Percentiles rank a stretch among this genome's conserved stretches.
phyloP scores from a whole-genome alignment of 2,329 filamentous ascomycete species.

The Alternaria conjuncta region DNA sequence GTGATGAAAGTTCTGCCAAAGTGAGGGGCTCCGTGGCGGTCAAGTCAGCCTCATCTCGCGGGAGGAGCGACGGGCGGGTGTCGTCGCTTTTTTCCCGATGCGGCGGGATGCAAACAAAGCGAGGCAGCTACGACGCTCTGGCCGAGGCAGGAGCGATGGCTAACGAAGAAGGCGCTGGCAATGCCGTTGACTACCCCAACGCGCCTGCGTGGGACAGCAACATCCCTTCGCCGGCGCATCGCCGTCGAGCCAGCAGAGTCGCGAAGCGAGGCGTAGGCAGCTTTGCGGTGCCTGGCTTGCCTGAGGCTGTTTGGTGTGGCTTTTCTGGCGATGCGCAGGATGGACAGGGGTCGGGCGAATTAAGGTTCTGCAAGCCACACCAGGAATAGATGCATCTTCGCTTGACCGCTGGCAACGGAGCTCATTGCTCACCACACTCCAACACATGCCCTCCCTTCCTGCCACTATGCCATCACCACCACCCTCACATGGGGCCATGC shows the following conservation, averaged over 20 bases:
- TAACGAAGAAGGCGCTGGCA: conserved; percentile 18
- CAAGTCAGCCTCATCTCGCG: conserved; percentile 12
- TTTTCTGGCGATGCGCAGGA: conserved; percentile 34
- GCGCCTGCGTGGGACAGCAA: conserved; percentile 29
- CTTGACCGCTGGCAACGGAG: conserved; percentile 26
- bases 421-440: conserved; percentile 43
- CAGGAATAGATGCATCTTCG: conserved; percentile 46
- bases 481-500: conserved; percentile 30
- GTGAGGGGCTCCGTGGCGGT: not conserved
- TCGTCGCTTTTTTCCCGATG: conserved; percentile 23
- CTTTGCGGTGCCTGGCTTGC: conserved; percentile 33
- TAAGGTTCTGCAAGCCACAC: conserved; percentile 50
- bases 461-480: conserved; percentile 25
- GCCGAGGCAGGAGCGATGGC: conserved; percentile 23
- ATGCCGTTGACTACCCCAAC: conserved; percentile 14
- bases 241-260: conserved; percentile 13
- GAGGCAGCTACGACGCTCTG: conserved; percentile 13
- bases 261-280: conserved; percentile 5
- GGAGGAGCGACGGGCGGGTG: conserved; percentile 13
- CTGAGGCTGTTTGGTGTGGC: conserved; percentile 31
- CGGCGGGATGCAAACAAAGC: conserved; percentile 26
- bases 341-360: conserved; percentile 37
- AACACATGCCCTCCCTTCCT: conserved; percentile 34
- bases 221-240: conserved; percentile 23
- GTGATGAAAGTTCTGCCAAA: not conserved